Conservation (phyloP, 148 eudicot species). For the Camellia sinensis region DNA sequence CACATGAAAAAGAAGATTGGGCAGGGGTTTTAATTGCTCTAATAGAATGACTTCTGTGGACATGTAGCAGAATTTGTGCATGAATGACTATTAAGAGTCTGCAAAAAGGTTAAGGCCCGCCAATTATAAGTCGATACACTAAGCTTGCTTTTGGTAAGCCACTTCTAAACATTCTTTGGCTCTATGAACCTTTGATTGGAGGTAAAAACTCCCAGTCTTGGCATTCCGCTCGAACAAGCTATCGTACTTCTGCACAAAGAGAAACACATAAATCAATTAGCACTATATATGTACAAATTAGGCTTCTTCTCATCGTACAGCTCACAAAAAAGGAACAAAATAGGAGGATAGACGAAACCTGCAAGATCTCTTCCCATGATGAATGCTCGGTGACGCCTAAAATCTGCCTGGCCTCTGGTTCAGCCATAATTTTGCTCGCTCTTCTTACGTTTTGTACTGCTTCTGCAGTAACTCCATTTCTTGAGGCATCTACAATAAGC, state of each 20-base stretch:
- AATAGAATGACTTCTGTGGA: background rate
- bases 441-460: slow-evolving; percentile 49
- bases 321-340: background rate
- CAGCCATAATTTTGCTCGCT: slow-evolving; percentile 65
- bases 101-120: background rate
- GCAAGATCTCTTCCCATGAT: slow-evolving; percentile 73
- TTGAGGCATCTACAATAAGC: slow-evolving; percentile 62
- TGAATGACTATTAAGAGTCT: background rate
- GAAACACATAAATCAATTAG: background rate
- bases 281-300: background rate
- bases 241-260: slow-evolving; percentile 60
- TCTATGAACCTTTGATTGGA: slow-evolving; percentile 82
- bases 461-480: slow-evolving; percentile 70
- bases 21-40: background rate
- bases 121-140: slow-evolving; percentile 27
- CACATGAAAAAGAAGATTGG: background rate
- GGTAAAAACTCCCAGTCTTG: slow-evolving; percentile 75
- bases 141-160: slow-evolving; percentile 44
- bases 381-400: slow-evolving; percentile 68
- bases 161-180: slow-evolving; percentile 78
- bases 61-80: background rate
- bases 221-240: slow-evolving; percentile 68
- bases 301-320: too few species aligned
- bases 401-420: slow-evolving; percentile 75
- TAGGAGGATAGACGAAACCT: slow-evolving; percentile 21